These are phyloP conservation scores for Trypanosoma lewisi DNA, from an alignment of 208 protist species.

Conservation along the genomic window DNA sequence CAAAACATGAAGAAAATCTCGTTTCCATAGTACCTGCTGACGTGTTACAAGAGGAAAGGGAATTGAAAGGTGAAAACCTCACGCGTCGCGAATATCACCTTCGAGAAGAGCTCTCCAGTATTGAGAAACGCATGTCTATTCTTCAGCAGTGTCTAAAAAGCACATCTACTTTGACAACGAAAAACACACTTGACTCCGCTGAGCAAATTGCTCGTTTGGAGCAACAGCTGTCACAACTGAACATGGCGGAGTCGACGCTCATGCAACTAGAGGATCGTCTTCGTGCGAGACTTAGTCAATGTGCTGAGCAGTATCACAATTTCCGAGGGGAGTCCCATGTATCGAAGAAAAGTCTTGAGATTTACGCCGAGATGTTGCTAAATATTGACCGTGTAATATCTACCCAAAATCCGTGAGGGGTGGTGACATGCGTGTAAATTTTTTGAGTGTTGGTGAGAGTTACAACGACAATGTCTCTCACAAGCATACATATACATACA, in stretches of 20 bases:
- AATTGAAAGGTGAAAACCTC: neutral
- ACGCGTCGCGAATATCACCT: neutral
- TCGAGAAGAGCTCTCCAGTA: neutral
- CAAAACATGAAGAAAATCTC: neutral
- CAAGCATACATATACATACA: no score
- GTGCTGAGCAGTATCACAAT: neutral
- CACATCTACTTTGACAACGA: neutral
- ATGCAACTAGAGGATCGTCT: neutral
- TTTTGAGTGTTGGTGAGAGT: no score
- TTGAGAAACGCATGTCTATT: neutral
- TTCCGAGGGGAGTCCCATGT: neutral
- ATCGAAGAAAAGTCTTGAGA: neutral
- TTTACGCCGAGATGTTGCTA: neutral
- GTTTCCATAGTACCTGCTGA: neutral
- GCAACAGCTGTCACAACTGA: neutral
- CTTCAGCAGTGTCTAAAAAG: neutral
- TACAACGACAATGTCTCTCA: no score
- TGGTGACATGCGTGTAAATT: no score
- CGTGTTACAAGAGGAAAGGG: neutral
- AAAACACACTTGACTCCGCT: neutral
- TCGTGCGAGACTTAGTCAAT: neutral
- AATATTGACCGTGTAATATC: neutral
- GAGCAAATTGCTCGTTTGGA: neutral
- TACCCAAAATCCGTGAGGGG: neutral
- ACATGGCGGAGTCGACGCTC: neutral